Base-by-base conservation (phyloP, 495 filamentous ascomycete species). In the Penicillium mononematosum region DNA sequence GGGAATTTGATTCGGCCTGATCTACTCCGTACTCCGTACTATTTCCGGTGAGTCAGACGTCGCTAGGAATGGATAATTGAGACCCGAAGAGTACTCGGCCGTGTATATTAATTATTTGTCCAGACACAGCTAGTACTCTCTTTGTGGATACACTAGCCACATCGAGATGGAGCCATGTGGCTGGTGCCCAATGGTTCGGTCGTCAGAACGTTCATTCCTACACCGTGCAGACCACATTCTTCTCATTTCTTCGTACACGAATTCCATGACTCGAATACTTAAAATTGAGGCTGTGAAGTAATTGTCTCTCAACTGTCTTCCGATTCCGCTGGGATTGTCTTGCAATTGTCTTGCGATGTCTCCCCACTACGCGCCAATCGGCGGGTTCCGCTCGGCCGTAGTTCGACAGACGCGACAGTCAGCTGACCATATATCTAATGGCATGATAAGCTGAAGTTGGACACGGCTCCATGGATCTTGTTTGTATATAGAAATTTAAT, bases 391-490 rank as follows among this genome's bases (percentile, higher is more conserved):
- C 31, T 55, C 53, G 42, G 29, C 27, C 27, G 27, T 43, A 34
- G 53, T 24, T 43, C 50, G 27, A 53, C 38, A 47, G 45, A 31
- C 50, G 38, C 38, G 39, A 44, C 14, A 47, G 44, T 55, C 53
- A 55, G 53, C 53, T 55, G 53, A 55, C 53, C 53, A 45, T 46
- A 1, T 9, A 43, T 43, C 39, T 44, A 9, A 44, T 53, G 53
- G 53, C 42, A 38, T 39, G 43, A 55, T 47, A 47, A 25, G 36
- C 36, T 44, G 32, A 11, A 46, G 43, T 47, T 39, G 43, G 53
- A 55, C 43, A 55, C 22, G 20, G 31, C n/a, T 29, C 53, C 53
- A 47, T 55, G 53, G 53, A 39, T 55, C 53, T 43, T 17, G 24
- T 32, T 10, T 32, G n/a, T 32, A 9, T 32, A 34, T 17, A n/a